Evolutionary conservation across 306 rosid genomes (phyloP).

Genomic region (Begonia loranthoides): DNA sequence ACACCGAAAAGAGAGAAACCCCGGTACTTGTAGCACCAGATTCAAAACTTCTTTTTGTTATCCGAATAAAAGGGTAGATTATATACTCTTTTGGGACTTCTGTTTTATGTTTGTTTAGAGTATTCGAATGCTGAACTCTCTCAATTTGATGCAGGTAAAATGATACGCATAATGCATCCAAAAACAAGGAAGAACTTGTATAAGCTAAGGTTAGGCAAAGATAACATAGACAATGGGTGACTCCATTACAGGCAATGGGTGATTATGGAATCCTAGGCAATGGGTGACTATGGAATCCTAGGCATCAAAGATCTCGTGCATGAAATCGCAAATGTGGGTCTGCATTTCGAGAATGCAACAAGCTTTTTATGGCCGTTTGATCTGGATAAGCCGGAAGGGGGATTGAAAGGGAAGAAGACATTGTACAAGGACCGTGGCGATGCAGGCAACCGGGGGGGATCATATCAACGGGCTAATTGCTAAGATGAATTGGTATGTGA

Average conservation of each 20-base stretch:
- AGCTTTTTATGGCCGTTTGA: slow-evolving; percentile 60
- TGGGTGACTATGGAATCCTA: slow-evolving; percentile 51
- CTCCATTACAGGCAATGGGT: slow-evolving; percentile 36
- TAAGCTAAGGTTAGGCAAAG: slow-evolving; percentile 43
- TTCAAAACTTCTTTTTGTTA: slow-evolving; percentile 37
- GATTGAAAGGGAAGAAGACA: slow-evolving; percentile 48
- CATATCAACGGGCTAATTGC: slow-evolving; percentile 54
- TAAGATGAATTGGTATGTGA: slow-evolving; percentile 51
- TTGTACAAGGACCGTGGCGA: slow-evolving; percentile 68
- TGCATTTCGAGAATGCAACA: slow-evolving; percentile 65
- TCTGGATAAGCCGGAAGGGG: slow-evolving; percentile 57
- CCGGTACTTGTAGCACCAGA: slow-evolving; percentile 11
- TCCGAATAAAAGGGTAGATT: slow-evolving; percentile 67
- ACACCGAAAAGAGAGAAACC: slow-evolving; percentile 50
- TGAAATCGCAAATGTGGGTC: slow-evolving; percentile 57
- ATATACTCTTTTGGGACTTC: neutral
- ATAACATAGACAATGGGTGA: too few species aligned
- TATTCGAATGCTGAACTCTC: slow-evolving; percentile 1
- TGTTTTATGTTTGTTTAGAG: neutral
- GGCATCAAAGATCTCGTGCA: slow-evolving; percentile 85
- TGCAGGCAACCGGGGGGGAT: slow-evolving; percentile 62
- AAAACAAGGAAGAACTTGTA: slow-evolving; percentile 42
- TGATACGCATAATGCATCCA: slow-evolving; percentile 83
- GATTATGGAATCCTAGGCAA: too few species aligned
- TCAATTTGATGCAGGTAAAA: slow-evolving; percentile 33